phyloP scores from a whole-genome alignment of 768 basidiomycete species.

The Hortiboletus flavorubellus region DNA sequence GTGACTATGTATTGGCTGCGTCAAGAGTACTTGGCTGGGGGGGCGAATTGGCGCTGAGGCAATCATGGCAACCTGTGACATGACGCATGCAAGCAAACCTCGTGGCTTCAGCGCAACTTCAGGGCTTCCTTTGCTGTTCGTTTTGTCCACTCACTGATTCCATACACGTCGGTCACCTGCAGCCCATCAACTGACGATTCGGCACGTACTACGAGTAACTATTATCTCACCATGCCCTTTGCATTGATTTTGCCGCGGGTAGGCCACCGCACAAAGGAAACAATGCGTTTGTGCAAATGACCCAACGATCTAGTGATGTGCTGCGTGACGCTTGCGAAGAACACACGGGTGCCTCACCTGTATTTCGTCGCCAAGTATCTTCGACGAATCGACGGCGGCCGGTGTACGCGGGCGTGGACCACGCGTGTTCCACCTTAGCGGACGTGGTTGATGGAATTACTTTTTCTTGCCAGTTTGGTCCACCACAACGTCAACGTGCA shows the following conservation, averaged over 20 bases:
- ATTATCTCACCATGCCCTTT: conserved; percentile 58
- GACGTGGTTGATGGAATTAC: conserved; percentile 80
- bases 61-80: too few relatives aligned
- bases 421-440: conserved; percentile 74
- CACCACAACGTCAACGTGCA: conserved; percentile 77
- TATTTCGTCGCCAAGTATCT: conserved; percentile 70
- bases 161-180: conserved; percentile 50
- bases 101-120: too few relatives aligned
- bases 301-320: conserved; percentile 61
- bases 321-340: not conserved
- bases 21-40: too few relatives aligned
- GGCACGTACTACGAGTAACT: not conserved
- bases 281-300: conserved; percentile 71
- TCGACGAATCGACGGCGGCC: conserved; percentile 38
- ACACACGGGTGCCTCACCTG: conserved; percentile 31
- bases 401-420: conserved; percentile 50
- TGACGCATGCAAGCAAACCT: too few relatives aligned
- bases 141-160: conserved; percentile 65
- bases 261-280: conserved; percentile 87
- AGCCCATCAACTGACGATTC: not conserved
- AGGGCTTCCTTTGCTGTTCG: conserved; percentile 52
- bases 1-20: too few relatives aligned
- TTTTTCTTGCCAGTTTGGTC: conserved; percentile 75
- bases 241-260: conserved; percentile 63
- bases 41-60: too few relatives aligned